Evolutionary conservation across 2,329 filamentous ascomycete genomes (phyloP), one percentile per base, ranked within the genome.

Genomic region (Penicillium sp.): DNA sequence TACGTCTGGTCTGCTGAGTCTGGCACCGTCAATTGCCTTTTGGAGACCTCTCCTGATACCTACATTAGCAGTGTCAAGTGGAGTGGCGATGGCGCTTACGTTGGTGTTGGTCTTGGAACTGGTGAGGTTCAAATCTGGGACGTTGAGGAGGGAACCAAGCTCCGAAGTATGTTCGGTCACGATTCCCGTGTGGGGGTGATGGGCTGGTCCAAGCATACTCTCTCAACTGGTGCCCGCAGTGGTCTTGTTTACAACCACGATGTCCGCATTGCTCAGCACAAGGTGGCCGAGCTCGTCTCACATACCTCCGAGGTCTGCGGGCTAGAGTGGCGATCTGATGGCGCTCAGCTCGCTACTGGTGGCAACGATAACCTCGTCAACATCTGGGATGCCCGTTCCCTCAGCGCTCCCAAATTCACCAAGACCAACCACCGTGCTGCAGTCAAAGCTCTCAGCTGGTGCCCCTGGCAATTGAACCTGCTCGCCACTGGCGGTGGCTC

Each of bases 71-170:
- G 92, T 62, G 93, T 99, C 68, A 97, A 97, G 79, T 99, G 94
- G 94, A 96, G 92, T 57, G 90, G 89, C 46, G 94, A 99, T 68
- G 94, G 94, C 54, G 92, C 93, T 29, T 97, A 99, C 70, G 92
- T 99, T 60, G 88, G 92, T 59, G 92, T 97, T 63, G 94, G 94
- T 56, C 87, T 99, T 46, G 93, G 92, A 56, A 90, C 90, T 34
- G 94, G 94, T 54, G 94, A 99, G 74, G 90, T 99, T 34, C 94
- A 99, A 78, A 99, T 99, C 77, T 99, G 94, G 93, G 94, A 97
- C 67, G 93, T 96, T 26, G 89, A 95, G 65, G 94, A 99, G 74
- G 85, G 88, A 57, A 87, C 86, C 69, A 97, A 97, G 83, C 87
- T 99, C 54, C 92, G 94, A 73, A 96, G 91, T 81, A 99, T 99